Conservation (phyloP, 768 basidiomycete genomes). For the Coprinellus aureogranulatus region DNA sequence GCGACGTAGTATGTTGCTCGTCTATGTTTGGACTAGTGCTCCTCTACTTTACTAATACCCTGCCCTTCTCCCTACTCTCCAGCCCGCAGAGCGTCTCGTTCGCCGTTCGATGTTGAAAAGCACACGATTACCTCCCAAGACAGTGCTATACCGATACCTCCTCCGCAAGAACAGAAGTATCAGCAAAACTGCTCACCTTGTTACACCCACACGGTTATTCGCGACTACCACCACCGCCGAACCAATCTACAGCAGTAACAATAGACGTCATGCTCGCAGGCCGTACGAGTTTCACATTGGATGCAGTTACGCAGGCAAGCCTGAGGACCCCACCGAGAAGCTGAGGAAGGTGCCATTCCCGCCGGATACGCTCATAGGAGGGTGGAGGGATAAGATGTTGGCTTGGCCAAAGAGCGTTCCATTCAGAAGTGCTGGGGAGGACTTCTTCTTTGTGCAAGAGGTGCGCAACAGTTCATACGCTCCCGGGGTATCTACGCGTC, state of each 20-base stretch:
- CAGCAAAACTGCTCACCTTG: too few species aligned
- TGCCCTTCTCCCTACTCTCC: too few species aligned
- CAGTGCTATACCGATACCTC: conserved; percentile 11
- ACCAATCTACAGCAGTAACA: too few species aligned
- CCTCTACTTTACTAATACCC: too few species aligned
- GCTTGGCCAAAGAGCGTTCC: conserved; percentile 37
- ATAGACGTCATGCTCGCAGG: conserved; percentile 10
- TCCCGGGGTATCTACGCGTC: not conserved
- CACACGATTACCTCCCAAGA: not conserved
- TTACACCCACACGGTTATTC: conserved; percentile 1
- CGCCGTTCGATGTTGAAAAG: conserved; percentile 8
- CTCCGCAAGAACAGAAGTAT: conserved; percentile 1
- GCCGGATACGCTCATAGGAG: conserved; percentile 53
- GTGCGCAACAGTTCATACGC: conserved; percentile 39
- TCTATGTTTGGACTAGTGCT: too few species aligned
- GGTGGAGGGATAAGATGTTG: conserved; percentile 69
- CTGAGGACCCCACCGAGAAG: conserved; percentile 36
- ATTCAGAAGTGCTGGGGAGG: conserved; percentile 44
- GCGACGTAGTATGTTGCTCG: too few species aligned
- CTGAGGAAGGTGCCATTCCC: conserved; percentile 50
- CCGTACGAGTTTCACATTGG: conserved; percentile 76
- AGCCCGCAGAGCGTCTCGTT: too few species aligned
- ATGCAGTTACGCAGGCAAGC: conserved; percentile 76
- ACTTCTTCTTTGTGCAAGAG: conserved; percentile 63
- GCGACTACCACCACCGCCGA: conserved; percentile 3